Percentiles rank a stretch among this genome's conserved stretches.
Evolutionary conservation across 78 protist species (phyloP).

Genomic region (Capsaspora owczarzaki): DNA sequence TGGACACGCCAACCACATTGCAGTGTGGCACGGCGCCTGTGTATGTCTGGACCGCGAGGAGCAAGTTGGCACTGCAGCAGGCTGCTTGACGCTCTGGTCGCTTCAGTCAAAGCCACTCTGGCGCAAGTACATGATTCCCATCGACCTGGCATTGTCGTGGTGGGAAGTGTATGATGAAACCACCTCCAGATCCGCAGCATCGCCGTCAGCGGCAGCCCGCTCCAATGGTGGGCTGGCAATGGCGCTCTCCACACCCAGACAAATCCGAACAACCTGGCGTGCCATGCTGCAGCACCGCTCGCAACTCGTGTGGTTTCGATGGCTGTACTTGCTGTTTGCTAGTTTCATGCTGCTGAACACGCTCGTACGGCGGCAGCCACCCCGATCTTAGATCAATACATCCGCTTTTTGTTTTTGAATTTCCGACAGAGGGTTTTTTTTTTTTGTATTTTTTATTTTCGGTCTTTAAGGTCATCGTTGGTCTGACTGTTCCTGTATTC

Average conservation of each 20-base stretch:
- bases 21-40: constrained; percentile 15
- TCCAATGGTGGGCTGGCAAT: not conserved
- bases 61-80: not conserved
- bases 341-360: constrained; percentile 57
- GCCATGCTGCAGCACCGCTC: constrained; percentile 59
- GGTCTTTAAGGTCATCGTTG: too few relatives aligned
- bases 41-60: too few relatives aligned
- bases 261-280: not conserved
- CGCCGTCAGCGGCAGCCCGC: too few relatives aligned
- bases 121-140: constrained; percentile 54
- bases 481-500: too few relatives aligned
- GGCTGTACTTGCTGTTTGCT: constrained; percentile 58
- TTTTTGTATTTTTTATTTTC: too few relatives aligned
- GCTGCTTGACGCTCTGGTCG: not conserved
- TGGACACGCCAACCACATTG: constrained; percentile 69
- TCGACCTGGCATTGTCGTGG: constrained; percentile 16
- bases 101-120: constrained; percentile 37
- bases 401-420: too few relatives aligned
- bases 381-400: too few relatives aligned
- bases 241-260: not conserved
- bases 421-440: too few relatives aligned
- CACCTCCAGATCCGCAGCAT: too few relatives aligned
- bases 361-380: too few relatives aligned
- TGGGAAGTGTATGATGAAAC: too few relatives aligned
- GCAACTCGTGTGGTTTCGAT: constrained; percentile 77